These are phyloP conservation scores for Hypholoma fasciculare DNA, from an alignment of 768 basidiomycete species.

Conservation along the genomic window DNA sequence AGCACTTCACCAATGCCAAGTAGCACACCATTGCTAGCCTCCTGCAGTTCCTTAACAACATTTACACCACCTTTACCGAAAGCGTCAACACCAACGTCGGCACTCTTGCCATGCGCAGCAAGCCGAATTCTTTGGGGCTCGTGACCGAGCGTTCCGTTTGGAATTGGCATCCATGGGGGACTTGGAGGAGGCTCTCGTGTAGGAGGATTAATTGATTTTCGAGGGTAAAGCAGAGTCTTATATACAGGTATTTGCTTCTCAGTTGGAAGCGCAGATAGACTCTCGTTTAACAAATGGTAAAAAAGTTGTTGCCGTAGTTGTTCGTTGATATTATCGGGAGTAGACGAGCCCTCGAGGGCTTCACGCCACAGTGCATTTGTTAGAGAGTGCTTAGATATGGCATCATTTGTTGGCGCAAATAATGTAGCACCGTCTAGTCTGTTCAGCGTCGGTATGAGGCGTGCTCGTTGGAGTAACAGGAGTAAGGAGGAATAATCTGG, in stretches of 20 bases:
- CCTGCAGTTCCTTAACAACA: slow-evolving; percentile 54
- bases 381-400: slow-evolving; percentile 56
- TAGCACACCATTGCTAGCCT: slow-evolving; percentile 76
- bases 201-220: slow-evolving; percentile 55
- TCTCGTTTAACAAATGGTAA: slow-evolving; percentile 90
- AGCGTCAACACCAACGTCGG: slow-evolving; percentile 74
- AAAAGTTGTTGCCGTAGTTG: slow-evolving; percentile 88
- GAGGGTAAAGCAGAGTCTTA: slow-evolving; percentile 75
- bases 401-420: slow-evolving; percentile 96
- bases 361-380: slow-evolving; percentile 36
- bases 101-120: slow-evolving; percentile 44
- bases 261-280: slow-evolving; percentile 48
- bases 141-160: slow-evolving; percentile 78
- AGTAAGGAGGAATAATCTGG: slow-evolving; percentile 79
- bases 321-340: slow-evolving; percentile 81
- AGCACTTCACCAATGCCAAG: slow-evolving; percentile 77
- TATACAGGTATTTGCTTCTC: slow-evolving; percentile 41
- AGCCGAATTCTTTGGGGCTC: slow-evolving; percentile 81
- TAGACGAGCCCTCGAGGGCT: slow-evolving; percentile 37
- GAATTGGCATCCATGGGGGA: slow-evolving; percentile 86
- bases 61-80: slow-evolving; percentile 73
- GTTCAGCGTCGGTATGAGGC: slow-evolving; percentile 91
- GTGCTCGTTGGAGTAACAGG: slow-evolving; percentile 75
- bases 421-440: slow-evolving; percentile 79
- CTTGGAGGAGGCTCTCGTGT: slow-evolving; percentile 66